These are phyloP conservation scores for Dactylonectria macrodidyma DNA, from an alignment of 2,329 filamentous ascomycete species.

Conservation along the genomic window DNA sequence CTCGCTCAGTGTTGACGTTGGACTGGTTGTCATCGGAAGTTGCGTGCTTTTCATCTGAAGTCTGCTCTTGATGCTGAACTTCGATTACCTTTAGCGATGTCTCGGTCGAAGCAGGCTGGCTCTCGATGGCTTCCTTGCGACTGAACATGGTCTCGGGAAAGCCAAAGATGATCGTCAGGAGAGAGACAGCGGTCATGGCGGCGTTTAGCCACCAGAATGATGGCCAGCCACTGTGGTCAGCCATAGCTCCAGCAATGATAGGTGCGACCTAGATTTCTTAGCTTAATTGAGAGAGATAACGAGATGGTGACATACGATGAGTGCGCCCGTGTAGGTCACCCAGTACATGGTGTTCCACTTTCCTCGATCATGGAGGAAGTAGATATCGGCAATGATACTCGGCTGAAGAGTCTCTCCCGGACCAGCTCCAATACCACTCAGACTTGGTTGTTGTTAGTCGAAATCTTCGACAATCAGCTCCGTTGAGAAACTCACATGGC, in stretches of 20 bases:
- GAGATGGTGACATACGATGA: constrained; percentile 20
- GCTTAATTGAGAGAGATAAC: background rate
- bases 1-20: constrained; percentile 1
- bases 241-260: constrained; percentile 17
- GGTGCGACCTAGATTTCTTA: constrained; percentile 6
- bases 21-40: background rate
- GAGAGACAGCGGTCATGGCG: constrained; percentile 13
- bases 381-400: constrained; percentile 36
- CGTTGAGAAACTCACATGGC: constrained; percentile 15
- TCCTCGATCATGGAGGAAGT: constrained; percentile 37
- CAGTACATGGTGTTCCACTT: constrained; percentile 39
- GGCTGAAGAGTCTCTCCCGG: constrained; percentile 35
- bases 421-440: constrained; percentile 31
- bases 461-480: background rate
- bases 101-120: background rate
- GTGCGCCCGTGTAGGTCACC: constrained; percentile 31
- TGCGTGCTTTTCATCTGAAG: background rate
- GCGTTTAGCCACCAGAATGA: constrained; percentile 21
- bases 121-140: constrained; percentile 5
- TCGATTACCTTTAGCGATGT: background rate
- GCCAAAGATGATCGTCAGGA: constrained; percentile 4
- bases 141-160: constrained; percentile 15
- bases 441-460: constrained; percentile 1
- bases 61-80: constrained; percentile 12
- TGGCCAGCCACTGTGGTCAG: constrained; percentile 18